Conservation (phyloP, 2,329 filamentous ascomycete species). For the Diaporthe sp. region DNA sequence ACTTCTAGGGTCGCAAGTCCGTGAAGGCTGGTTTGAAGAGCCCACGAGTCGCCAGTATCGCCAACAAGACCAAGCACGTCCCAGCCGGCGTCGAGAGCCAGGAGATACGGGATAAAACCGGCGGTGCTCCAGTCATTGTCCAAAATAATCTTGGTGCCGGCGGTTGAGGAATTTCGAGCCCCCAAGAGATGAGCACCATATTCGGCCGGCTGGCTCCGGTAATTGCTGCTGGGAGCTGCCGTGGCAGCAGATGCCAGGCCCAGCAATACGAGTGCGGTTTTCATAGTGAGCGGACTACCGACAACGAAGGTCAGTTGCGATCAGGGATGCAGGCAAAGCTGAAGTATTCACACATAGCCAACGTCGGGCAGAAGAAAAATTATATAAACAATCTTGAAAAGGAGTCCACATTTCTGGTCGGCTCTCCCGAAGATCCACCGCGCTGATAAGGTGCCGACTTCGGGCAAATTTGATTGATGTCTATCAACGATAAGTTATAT, state of each 20-base stretch:
- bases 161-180: conserved; percentile 27
- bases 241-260: conserved; percentile 20
- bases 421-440: conserved; percentile 8
- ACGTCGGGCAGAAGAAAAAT: not conserved
- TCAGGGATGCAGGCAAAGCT: not conserved
- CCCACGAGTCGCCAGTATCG: conserved; percentile 61
- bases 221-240: conserved; percentile 28
- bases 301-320: not conserved
- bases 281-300: conserved; percentile 26
- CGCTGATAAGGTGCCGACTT: conserved; percentile 26
- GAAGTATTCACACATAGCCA: not conserved
- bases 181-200: not conserved
- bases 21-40: conserved; percentile 59
- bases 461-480: not conserved
- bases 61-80: conserved; percentile 57
- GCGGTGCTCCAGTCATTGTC: conserved; percentile 62
- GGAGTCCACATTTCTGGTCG: not conserved
- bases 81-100: conserved; percentile 59
- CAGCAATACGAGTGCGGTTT: not conserved
- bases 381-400: not conserved
- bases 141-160: conserved; percentile 49
- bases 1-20: conserved; percentile 61
- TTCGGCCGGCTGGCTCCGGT: not conserved
- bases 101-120: conserved; percentile 59
- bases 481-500: not conserved